These are phyloP conservation scores for Cladophialophora psammophila DNA, from an alignment of 2,329 filamentous ascomycete species.

Conservation along the genomic window DNA sequence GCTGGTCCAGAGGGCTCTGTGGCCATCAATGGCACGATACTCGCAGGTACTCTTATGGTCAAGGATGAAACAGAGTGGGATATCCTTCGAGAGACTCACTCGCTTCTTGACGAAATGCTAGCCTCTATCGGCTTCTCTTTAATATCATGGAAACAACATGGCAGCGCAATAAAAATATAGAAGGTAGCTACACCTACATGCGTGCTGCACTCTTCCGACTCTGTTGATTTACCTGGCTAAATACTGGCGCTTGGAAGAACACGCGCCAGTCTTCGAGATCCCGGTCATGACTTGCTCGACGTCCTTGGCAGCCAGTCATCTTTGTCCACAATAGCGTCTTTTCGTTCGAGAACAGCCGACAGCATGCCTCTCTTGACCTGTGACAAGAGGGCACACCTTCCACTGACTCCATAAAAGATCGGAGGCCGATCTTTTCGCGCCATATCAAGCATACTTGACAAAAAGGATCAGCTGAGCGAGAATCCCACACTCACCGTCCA, in stretches of 20 bases:
- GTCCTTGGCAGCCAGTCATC: neutral
- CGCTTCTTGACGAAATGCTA: slow-evolving; percentile 55
- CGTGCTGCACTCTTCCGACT: neutral
- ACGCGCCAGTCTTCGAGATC: neutral
- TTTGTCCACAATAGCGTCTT: neutral
- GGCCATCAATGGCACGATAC: slow-evolving; percentile 63
- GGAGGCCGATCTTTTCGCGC: neutral
- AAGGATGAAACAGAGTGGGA: slow-evolving; percentile 64
- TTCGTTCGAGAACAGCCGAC: neutral
- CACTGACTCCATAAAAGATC: neutral
- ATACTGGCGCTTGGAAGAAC: neutral
- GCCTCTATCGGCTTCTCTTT: slow-evolving; percentile 50
- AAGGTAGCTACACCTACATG: neutral
- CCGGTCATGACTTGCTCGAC: neutral
- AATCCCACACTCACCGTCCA: neutral
- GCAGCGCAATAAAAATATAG: neutral
- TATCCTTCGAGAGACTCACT: slow-evolving; percentile 50
- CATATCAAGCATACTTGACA: neutral
- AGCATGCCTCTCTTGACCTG: neutral
- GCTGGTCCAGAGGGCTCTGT: slow-evolving; percentile 53
- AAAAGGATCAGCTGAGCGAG: neutral
- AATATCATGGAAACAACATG: slow-evolving; percentile 17
- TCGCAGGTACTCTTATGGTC: slow-evolving; percentile 66
- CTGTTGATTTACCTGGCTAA: neutral
- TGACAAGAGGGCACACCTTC: neutral